phyloP scores from a whole-genome alignment of 331 rosid species.

The Quercus tomentella region DNA sequence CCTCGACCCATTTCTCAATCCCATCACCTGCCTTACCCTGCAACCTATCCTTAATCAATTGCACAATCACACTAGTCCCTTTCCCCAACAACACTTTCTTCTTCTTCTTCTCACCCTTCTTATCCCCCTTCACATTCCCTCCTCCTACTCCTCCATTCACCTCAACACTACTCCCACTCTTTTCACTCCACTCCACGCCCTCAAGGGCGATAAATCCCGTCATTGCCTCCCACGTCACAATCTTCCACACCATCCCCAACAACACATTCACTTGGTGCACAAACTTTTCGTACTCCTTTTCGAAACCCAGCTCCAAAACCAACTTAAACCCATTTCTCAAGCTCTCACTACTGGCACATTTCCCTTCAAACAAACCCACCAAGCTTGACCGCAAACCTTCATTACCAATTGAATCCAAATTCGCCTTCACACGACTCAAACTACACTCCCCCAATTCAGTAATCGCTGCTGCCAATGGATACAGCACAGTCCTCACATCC shows the following conservation, averaged over 20 bases:
- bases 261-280: slow-evolving; percentile 48
- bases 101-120: slow-evolving; percentile 70
- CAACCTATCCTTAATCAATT: slow-evolving; percentile 64
- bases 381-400: slow-evolving; percentile 26
- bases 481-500: slow-evolving; percentile 35
- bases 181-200: slow-evolving; percentile 48
- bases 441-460: slow-evolving; percentile 57
- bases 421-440: slow-evolving; percentile 37
- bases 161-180: slow-evolving; percentile 26
- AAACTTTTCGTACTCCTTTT: slow-evolving; percentile 47
- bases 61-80: slow-evolving; percentile 62
- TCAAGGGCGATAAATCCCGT: slow-evolving; percentile 49
- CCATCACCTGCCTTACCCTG: slow-evolving; percentile 27
- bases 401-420: slow-evolving; percentile 29
- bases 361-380: slow-evolving; percentile 39
- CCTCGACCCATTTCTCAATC: slow-evolving; percentile 39
- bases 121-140: slow-evolving; percentile 37
- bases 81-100: slow-evolving; percentile 74
- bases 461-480: slow-evolving; percentile 46
- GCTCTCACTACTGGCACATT: slow-evolving; percentile 41
- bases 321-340: slow-evolving; percentile 34
- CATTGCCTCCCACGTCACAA: slow-evolving; percentile 70
- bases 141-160: slow-evolving; percentile 48
- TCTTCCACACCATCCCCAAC: slow-evolving; percentile 59
- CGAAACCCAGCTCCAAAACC: slow-evolving; percentile 38